Percentiles rank a stretch among this genome's conserved stretches.
Conservation (phyloP, 352 stramenopile genomes). For the Pilasporangium apinafurcum region DNA sequence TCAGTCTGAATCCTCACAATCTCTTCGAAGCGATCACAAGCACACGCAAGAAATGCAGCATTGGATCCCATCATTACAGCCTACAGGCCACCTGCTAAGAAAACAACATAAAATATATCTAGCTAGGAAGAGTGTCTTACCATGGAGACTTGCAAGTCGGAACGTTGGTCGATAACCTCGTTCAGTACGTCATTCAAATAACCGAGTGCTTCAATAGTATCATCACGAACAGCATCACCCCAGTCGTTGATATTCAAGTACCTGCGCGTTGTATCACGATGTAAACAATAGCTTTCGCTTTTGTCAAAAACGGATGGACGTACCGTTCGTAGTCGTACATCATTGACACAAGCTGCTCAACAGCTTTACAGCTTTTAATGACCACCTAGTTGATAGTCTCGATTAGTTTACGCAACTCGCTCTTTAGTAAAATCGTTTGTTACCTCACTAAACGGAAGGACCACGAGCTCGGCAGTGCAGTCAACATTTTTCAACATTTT, state of each 20-base stretch:
- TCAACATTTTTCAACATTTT: slow-evolving; percentile 58
- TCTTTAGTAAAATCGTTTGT: neutral
- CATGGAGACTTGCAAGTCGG: slow-evolving; percentile 71
- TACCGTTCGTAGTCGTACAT: slow-evolving; percentile 79
- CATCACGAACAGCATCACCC: slow-evolving; percentile 65
- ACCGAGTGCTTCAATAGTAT: slow-evolving; percentile 68
- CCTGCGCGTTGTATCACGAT: slow-evolving; percentile 10
- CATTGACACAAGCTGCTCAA: slow-evolving; percentile 57
- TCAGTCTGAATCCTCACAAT: slow-evolving; percentile 65
- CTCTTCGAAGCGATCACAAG: slow-evolving; percentile 58
- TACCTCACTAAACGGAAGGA: slow-evolving; percentile 62
- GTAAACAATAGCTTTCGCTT: neutral
- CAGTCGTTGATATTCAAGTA: slow-evolving; percentile 78
- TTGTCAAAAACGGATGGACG: too few relatives aligned
- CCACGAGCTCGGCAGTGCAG: slow-evolving; percentile 28
- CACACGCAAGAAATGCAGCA: slow-evolving; percentile 56
- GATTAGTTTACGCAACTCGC: neutral
- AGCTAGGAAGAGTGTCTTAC: slow-evolving; percentile 12
- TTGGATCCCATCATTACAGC: slow-evolving; percentile 72
- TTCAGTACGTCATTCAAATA: slow-evolving; percentile 71
- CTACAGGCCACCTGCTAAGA: slow-evolving; percentile 7
- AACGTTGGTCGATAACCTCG: slow-evolving; percentile 65
- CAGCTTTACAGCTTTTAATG: slow-evolving; percentile 47
- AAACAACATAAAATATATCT: neutral
- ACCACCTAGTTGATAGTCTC: slow-evolving; percentile 46